A percentile compares a stretch with the other conserved stretches of the same genome.
These are phyloP conservation scores for Blepharisma undulans DNA, from an alignment of 169 alveolate genomes.

Conservation along the genomic window DNA sequence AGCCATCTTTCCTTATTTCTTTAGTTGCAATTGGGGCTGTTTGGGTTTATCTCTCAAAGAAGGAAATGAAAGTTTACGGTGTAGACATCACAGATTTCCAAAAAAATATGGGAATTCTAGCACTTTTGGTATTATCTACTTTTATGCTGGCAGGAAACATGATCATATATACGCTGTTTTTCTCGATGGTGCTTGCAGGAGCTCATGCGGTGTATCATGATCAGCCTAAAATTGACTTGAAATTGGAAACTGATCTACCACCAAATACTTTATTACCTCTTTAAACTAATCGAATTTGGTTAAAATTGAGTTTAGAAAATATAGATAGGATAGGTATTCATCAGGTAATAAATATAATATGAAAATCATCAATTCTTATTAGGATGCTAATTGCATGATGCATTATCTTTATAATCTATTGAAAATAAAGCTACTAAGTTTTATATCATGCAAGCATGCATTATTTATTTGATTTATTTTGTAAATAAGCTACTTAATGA, in stretches of 20 bases:
- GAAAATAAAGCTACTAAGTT: too few relatives aligned
- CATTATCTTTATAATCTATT: too few relatives aligned
- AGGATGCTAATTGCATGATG: too few relatives aligned
- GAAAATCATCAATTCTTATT: too few relatives aligned
- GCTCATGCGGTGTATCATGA: neutral
- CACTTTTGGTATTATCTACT: neutral
- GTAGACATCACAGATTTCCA: constrained; percentile 29
- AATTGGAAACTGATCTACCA: neutral
- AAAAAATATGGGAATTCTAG: neutral
- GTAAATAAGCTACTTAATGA: too few relatives aligned
- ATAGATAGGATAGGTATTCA: neutral
- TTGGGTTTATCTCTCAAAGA: constrained; percentile 26
- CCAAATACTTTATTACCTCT: neutral
- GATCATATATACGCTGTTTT: neutral
- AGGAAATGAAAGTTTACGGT: neutral
- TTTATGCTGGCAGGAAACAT: neutral
- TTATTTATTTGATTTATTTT: too few relatives aligned
- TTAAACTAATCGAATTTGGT: neutral
- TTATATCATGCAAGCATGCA: too few relatives aligned
- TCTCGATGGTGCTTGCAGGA: neutral
- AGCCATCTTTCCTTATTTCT: constrained; percentile 9
- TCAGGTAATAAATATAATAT: neutral
- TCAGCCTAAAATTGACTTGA: neutral
- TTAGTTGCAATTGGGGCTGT: neutral
- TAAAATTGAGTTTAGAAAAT: neutral